These are phyloP conservation scores for Fraxinus cuspidata DNA, from an alignment of 257 asterid genomes.

Conservation along the genomic window DNA sequence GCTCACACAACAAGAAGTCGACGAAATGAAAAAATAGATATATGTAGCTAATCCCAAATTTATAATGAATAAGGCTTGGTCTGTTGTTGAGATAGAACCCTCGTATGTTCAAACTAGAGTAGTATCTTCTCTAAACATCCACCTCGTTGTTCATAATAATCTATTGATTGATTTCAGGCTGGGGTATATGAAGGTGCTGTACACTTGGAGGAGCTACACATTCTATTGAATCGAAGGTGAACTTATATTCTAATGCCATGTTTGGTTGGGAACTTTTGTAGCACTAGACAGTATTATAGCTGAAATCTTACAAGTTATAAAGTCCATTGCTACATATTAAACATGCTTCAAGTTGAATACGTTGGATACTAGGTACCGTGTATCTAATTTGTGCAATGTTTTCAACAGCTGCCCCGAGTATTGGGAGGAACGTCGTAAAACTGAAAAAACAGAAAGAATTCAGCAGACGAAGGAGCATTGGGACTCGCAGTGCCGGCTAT, in stretches of 20 bases:
- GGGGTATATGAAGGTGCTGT: slow-evolving; percentile 72
- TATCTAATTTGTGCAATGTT: slow-evolving; percentile 1
- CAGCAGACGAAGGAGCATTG: slow-evolving; percentile 85
- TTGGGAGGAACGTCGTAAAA: slow-evolving; percentile 71
- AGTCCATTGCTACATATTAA: not conserved
- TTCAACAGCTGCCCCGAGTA: slow-evolving; percentile 70
- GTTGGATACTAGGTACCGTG: not conserved
- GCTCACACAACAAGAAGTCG: not conserved
- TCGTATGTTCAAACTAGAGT: not conserved
- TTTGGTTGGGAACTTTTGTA: not conserved
- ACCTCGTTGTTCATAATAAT: not conserved
- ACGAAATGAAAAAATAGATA: no score
- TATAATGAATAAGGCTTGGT: not conserved
- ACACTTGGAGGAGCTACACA: slow-evolving; percentile 82
- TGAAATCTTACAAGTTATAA: not conserved
- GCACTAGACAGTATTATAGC: not conserved
- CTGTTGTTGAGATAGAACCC: not conserved
- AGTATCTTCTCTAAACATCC: not conserved
- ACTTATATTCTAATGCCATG: not conserved
- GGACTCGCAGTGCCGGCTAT: slow-evolving; percentile 77
- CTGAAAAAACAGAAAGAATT: slow-evolving; percentile 71
- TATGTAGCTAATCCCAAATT: no score
- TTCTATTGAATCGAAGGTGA: slow-evolving; percentile 71
- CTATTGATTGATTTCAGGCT: slow-evolving; percentile 40
- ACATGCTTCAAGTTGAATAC: not conserved